A percentile compares a stretch with the other conserved stretches of the same genome.
These are phyloP conservation scores for Rubroshorea leprosula DNA, from an alignment of 345 rosid species.

Conservation along the genomic window DNA sequence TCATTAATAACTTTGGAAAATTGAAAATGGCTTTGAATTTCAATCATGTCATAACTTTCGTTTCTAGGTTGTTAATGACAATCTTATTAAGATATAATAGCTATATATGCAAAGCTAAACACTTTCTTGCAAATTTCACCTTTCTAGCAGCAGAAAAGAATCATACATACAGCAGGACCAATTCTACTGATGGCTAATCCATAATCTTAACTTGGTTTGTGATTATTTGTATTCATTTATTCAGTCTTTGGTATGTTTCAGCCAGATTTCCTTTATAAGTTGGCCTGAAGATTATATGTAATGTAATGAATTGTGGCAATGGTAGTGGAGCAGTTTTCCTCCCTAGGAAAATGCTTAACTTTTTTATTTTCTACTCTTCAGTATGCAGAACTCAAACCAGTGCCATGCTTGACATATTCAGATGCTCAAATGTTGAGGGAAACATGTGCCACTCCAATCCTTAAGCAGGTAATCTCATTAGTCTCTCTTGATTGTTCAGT, in stretches of 20 bases:
- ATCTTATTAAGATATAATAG: no score
- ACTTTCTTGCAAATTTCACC: no score
- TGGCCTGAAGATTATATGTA: slow-evolving; percentile 4
- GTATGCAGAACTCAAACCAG: slow-evolving; percentile 98
- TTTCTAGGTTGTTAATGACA: no score
- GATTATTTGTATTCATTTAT: not conserved
- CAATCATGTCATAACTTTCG: no score
- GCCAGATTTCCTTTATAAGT: slow-evolving; percentile 1
- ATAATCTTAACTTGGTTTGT: not conserved
- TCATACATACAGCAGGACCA: not conserved
- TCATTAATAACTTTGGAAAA: no score
- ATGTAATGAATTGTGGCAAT: not conserved
- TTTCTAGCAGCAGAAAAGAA: not conserved
- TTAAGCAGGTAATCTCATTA: slow-evolving; percentile 61
- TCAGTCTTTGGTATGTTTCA: not conserved
- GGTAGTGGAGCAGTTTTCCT: not conserved
- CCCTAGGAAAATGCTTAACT: not conserved
- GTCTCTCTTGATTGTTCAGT: not conserved
- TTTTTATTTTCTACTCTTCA: slow-evolving; percentile 26
- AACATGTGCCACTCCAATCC: slow-evolving; percentile 70
- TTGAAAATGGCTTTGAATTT: no score
- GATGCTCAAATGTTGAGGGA: slow-evolving; percentile 73
- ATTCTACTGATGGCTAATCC: not conserved
- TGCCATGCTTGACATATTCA: slow-evolving; percentile 77
- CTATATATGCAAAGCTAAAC: no score